Percentiles rank a stretch among this genome's conserved stretches.
phyloP scores from a whole-genome alignment of 2,329 filamentous ascomycete genomes.

The Hymenoscyphus linearis region DNA sequence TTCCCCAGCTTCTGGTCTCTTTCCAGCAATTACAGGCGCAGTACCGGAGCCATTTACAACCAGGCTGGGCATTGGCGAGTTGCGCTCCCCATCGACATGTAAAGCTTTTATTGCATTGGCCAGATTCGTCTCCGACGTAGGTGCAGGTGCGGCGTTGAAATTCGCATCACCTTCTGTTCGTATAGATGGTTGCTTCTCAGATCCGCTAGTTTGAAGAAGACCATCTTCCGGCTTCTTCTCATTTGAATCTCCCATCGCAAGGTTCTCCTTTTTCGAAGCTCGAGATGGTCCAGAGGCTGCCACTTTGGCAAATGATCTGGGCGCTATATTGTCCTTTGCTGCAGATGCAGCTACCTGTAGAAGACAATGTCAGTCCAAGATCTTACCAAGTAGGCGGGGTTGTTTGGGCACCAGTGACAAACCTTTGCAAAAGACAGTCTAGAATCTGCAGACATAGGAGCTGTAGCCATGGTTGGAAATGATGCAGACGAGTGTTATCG shows the following conservation, averaged over 20 bases:
- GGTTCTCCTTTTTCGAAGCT: conserved; percentile 26
- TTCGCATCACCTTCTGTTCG: conserved; percentile 32
- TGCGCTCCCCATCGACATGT: conserved; percentile 17
- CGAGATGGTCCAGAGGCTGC: conserved; percentile 29
- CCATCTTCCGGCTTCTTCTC: conserved; percentile 6
- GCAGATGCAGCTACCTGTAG: conserved; percentile 46
- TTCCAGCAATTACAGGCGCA: conserved; percentile 12
- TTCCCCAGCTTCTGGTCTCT: conserved; percentile 24
- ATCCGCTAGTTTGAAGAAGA: conserved; percentile 6
- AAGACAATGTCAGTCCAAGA: background rate
- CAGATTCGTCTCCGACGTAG: conserved; percentile 23
- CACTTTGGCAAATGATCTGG: conserved; percentile 30
- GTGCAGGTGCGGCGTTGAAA: conserved; percentile 1
- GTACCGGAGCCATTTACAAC: conserved; percentile 33
- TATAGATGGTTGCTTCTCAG: conserved; percentile 16
- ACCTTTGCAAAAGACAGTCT: conserved; percentile 77
- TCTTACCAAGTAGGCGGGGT: conserved; percentile 8
- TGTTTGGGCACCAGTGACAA: conserved; percentile 25
- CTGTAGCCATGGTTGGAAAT: conserved; percentile 40
- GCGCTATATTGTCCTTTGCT: conserved; percentile 35
- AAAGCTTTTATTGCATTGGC: conserved; percentile 31
- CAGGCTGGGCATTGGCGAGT: conserved; percentile 29
- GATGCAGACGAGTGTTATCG: conserved; percentile 11
- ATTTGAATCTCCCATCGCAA: conserved; percentile 11
- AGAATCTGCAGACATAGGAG: conserved; percentile 42